These are phyloP conservation scores for Chlorella sp. DNA, from an alignment of 139 green algal genomes.

Conservation along the genomic window DNA sequence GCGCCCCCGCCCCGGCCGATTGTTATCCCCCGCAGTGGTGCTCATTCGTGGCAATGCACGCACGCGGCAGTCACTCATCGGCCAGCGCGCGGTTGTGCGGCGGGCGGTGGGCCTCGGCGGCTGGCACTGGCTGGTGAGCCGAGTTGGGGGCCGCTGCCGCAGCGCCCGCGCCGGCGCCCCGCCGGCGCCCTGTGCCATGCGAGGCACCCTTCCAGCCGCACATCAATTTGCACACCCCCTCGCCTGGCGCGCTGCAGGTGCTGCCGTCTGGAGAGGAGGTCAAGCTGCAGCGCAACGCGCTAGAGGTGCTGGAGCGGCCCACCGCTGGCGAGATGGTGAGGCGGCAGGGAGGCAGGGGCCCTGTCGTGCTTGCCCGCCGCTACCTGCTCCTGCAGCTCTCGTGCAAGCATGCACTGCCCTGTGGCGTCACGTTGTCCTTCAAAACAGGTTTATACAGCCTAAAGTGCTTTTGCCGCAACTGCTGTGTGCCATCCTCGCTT, in stretches of 20 bases:
- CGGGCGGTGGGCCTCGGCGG: conserved; percentile 75
- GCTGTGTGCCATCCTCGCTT: no score
- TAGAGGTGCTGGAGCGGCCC: conserved; percentile 65
- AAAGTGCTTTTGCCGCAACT: no score
- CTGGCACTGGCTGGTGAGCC: conserved; percentile 74
- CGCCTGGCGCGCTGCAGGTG: conserved; percentile 30
- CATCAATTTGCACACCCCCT: not conserved
- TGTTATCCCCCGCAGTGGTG: conserved; percentile 34
- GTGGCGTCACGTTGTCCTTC: no score
- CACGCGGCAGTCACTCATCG: conserved; percentile 54
- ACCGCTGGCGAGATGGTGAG: conserved; percentile 47
- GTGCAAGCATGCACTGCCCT: no score
- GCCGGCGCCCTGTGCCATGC: not conserved
- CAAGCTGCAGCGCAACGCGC: conserved; percentile 80
- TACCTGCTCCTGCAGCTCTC: no score
- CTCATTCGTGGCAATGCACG: conserved; percentile 61
- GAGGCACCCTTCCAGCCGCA: not conserved
- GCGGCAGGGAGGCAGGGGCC: not conserved
- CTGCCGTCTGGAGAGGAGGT: conserved; percentile 71
- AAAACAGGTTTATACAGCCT: no score
- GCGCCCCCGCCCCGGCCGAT: no score
- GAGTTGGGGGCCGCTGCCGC: not conserved
- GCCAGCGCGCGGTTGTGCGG: conserved; percentile 59
- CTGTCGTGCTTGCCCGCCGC: no score
- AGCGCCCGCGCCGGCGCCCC: not conserved